Base-by-base conservation (phyloP, 1,284 basidiomycete genomes). In the Microbotryum saponariae region DNA sequence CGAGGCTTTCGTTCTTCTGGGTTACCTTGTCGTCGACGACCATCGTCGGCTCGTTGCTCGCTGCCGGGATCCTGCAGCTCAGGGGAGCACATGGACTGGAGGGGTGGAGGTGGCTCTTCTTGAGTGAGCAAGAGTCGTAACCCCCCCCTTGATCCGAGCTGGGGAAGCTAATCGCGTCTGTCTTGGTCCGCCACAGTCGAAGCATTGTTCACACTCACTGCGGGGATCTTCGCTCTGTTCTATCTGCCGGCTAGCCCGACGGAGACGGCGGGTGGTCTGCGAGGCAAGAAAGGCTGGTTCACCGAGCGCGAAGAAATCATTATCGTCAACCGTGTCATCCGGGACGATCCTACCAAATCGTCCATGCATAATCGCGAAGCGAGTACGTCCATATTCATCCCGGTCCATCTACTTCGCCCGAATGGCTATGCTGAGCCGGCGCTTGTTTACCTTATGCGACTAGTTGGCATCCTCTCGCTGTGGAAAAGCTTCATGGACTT, bases 301-400 rank as follows among this genome's bases (percentile, higher is more conserved):
- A 75, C 71, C 0, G 78, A 77, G 49, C 68, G 74, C 20, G 77
- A 79, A 51, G 77, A 77, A 54, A 73, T 69, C 7, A 77, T 79
- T 66, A 72, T 78, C 47, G 77, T 78, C 66, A 79, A 78, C 70
- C 74, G 74, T 47, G 74, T 78, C 4, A 67, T 79, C 0, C 72
- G 78, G 6, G 78, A 79, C 62, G 78, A 79, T 56, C 78, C 75
- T 1, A 72, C 73, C 37, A 79, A 78, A 67, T 66, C 68, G 4
- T 51, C 62, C 23, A 73, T 79, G 78, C 76, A 79, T 73, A 79
- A 79, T 61, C 74, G 78, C n/a, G 70, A 79, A 59, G 77, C 75
- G 6, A 52, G 54, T 49, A 21, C 23, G 54, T 37, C 21, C 27
- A 21, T 4, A 33, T 61, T 10, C 52, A 44, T 14, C 46, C 31